Percentiles rank a stretch among this genome's conserved stretches.
Conservation (phyloP, 225 moss, liverwort and hornwort species). For the Polytrichum formosum region DNA sequence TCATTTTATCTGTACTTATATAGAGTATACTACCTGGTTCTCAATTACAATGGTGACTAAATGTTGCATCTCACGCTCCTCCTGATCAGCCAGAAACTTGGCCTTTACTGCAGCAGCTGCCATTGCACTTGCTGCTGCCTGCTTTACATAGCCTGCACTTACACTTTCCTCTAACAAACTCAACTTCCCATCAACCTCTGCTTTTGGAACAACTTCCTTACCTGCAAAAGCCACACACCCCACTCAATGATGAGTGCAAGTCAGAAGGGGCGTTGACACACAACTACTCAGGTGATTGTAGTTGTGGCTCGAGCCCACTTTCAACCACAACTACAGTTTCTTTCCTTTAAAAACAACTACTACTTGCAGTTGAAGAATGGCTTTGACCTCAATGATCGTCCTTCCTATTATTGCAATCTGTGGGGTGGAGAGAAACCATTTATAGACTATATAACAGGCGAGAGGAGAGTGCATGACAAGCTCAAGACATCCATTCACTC, state of each 20-base stretch:
- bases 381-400: too few species aligned
- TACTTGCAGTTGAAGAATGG: too few species aligned
- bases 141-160: constrained; percentile 64
- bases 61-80: constrained; percentile 94
- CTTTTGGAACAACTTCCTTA: constrained; percentile 39
- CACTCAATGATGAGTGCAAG: constrained; percentile 1
- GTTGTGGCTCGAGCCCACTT: too few species aligned
- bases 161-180: constrained; percentile 49
- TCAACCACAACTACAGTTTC: too few species aligned
- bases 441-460: too few species aligned
- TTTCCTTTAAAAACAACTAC: too few species aligned
- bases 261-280: too few species aligned
- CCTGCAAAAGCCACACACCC: constrained; percentile 34
- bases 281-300: too few species aligned
- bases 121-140: constrained; percentile 77
- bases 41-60: constrained; percentile 75
- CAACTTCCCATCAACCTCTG: constrained; percentile 27
- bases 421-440: too few species aligned
- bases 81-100: constrained; percentile 93
- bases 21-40: constrained; percentile 59
- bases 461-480: too few species aligned
- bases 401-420: too few species aligned
- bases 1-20: neutral
- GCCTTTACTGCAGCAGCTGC: constrained; percentile 96
- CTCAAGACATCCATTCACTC: too few species aligned